Percentiles rank a stretch among this genome's conserved stretches.
phyloP scores from a whole-genome alignment of 2,329 filamentous ascomycete genomes.

The Aspergillus floridensis region DNA sequence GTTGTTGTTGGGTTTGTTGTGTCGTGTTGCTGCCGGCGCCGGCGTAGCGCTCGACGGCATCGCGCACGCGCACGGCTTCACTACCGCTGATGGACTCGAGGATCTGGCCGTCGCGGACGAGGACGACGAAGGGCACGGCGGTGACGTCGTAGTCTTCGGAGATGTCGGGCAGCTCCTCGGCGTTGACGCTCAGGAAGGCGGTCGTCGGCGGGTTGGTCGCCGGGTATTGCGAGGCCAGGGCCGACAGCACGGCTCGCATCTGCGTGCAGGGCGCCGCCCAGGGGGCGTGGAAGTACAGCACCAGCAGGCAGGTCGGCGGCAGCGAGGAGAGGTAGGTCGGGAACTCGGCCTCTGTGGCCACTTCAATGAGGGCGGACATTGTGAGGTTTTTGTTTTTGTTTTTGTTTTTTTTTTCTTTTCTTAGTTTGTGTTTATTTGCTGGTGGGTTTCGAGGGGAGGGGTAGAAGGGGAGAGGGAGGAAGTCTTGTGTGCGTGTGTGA shows the following conservation, averaged over 20 bases:
- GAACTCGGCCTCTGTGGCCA: constrained; percentile 73
- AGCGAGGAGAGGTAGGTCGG: constrained; percentile 64
- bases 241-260: constrained; percentile 82
- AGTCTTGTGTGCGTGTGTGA: not conserved
- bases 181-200: constrained; percentile 86
- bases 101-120: constrained; percentile 71
- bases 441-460: not conserved
- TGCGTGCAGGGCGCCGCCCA: constrained; percentile 96
- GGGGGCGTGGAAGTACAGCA: constrained; percentile 92
- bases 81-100: constrained; percentile 86
- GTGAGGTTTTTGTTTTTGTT: constrained; percentile 18
- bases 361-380: constrained; percentile 77
- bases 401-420: too few relatives aligned
- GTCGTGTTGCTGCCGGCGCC: constrained; percentile 38
- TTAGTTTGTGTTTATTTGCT: not conserved
- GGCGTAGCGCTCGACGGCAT: constrained; percentile 80
- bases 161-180: constrained; percentile 88
- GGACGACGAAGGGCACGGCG: constrained; percentile 86
- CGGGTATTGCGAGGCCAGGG: constrained; percentile 83
- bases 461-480: not conserved
- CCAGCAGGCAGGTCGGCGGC: constrained; percentile 67
- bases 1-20: not conserved
- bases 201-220: constrained; percentile 63
- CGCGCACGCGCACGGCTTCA: constrained; percentile 79
- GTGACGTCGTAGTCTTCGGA: constrained; percentile 92